Percentiles rank a stretch among this genome's conserved stretches.
These are phyloP conservation scores for Brassica incana DNA, from an alignment of 345 rosid species.

Conservation along the genomic window DNA sequence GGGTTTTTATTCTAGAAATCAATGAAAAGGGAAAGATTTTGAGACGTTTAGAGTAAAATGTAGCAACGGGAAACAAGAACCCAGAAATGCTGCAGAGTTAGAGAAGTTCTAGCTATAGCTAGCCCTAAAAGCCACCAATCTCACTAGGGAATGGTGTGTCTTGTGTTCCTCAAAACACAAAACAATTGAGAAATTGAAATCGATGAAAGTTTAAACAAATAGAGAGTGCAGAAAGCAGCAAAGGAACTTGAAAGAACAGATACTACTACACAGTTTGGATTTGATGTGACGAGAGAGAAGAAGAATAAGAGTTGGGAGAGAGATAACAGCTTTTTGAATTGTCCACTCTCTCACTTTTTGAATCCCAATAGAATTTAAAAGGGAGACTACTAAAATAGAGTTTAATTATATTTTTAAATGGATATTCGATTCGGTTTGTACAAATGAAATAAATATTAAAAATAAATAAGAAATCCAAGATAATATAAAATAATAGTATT, in stretches of 20 bases:
- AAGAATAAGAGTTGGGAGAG: background rate
- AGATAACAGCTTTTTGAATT: constrained; percentile 21
- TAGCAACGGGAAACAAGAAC: constrained; percentile 8
- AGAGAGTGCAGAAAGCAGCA: constrained; percentile 6
- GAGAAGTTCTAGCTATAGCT: constrained; percentile 17
- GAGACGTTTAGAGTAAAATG: constrained; percentile 6
- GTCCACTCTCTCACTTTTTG: constrained; percentile 11
- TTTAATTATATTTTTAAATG: no score
- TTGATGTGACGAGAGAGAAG: constrained; percentile 33
- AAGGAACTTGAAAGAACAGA: constrained; percentile 7
- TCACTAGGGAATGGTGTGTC: background rate
- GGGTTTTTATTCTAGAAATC: background rate
- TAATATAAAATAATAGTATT: no score
- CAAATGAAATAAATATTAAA: no score
- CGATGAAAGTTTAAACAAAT: no score
- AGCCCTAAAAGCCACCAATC: constrained; percentile 10
- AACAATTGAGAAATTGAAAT: background rate
- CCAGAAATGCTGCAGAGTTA: constrained; percentile 18
- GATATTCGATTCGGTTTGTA: no score
- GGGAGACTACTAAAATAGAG: no score
- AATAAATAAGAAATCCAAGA: no score
- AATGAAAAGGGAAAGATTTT: background rate
- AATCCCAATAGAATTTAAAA: no score
- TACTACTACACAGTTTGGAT: constrained; percentile 28
- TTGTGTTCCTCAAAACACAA: constrained; percentile 27